These are phyloP conservation scores for Cladosporium sp. DNA, from an alignment of 2,329 filamentous ascomycete species.

Conservation along the genomic window DNA sequence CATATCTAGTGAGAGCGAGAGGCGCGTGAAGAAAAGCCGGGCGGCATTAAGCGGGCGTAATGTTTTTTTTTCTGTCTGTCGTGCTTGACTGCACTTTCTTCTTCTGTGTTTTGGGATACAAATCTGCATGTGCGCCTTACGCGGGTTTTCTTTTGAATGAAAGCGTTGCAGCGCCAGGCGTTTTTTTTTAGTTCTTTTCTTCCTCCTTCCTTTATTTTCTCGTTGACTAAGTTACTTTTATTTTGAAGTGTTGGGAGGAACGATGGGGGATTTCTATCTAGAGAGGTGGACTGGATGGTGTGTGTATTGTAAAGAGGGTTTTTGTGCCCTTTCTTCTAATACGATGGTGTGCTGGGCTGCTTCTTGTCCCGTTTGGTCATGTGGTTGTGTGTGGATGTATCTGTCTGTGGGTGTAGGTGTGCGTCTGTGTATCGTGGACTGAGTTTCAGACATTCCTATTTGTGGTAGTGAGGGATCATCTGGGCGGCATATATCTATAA, in stretches of 20 bases:
- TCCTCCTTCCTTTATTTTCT: neutral
- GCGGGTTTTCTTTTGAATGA: neutral
- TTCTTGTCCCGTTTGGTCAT: neutral
- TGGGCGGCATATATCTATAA: too few species aligned
- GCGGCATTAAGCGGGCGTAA: neutral
- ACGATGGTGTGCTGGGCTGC: neutral
- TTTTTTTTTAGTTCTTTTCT: neutral
- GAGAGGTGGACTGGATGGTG: neutral
- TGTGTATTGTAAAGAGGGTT: neutral
- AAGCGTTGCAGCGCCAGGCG: constrained; percentile 13
- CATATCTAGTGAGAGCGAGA: neutral
- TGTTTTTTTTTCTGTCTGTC: neutral
- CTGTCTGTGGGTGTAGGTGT: too few species aligned
- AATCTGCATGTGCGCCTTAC: neutral
- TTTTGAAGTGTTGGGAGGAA: neutral
- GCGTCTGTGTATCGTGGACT: too few species aligned
- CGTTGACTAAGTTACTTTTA: neutral
- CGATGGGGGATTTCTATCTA: neutral
- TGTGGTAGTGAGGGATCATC: too few species aligned
- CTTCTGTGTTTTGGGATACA: neutral
- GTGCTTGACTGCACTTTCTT: neutral
- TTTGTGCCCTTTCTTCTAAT: neutral
- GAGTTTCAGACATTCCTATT: neutral
- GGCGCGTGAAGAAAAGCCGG: neutral
- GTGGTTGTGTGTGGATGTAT: too few species aligned